These are phyloP conservation scores for Salvia splendens DNA, from an alignment of 257 asterid genomes.

Conservation along the genomic window DNA sequence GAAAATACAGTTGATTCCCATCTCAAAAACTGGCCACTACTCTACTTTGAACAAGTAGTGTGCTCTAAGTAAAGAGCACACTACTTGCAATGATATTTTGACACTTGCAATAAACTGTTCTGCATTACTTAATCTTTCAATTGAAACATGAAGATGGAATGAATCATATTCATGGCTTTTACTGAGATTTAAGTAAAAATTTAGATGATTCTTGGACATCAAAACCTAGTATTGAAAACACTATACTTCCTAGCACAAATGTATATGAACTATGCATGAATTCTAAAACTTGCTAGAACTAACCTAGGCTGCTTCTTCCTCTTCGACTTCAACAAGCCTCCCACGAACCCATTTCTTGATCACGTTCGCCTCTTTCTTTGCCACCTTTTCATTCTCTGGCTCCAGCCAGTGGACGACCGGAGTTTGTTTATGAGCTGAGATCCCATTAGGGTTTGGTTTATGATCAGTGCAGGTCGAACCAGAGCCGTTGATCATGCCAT, in stretches of 20 bases:
- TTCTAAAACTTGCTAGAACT: slow-evolving; percentile 29
- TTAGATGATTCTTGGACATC: slow-evolving; percentile 22
- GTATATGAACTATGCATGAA: slow-evolving; percentile 20
- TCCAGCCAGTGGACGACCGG: slow-evolving; percentile 34
- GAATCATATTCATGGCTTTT: too few relatives aligned
- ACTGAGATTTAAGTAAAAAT: slow-evolving; percentile 9
- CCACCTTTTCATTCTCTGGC: slow-evolving; percentile 26
- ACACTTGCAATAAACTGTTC: too few relatives aligned
- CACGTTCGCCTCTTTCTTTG: slow-evolving; percentile 19
- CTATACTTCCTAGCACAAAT: slow-evolving; percentile 36
- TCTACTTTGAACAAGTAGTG: slow-evolving; percentile 36
- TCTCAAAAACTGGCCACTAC: slow-evolving; percentile 47
- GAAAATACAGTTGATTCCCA: slow-evolving; percentile 51
- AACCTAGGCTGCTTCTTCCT: slow-evolving; percentile 48
- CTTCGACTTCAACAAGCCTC: slow-evolving; percentile 67
- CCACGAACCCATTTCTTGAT: slow-evolving; percentile 88
- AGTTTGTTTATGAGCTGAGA: slow-evolving; percentile 13
- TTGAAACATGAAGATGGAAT: too few relatives aligned
- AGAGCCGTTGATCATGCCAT: slow-evolving; percentile 23
- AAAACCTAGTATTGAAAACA: slow-evolving; percentile 34
- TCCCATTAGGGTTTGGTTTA: slow-evolving; percentile 37
- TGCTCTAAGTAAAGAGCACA: slow-evolving; percentile 11
- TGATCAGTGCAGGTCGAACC: slow-evolving; percentile 26
- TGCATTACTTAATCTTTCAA: too few relatives aligned
- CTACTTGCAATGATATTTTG: background rate